Conservation (phyloP, 345 rosid genomes). For the Camelina sativa region DNA sequence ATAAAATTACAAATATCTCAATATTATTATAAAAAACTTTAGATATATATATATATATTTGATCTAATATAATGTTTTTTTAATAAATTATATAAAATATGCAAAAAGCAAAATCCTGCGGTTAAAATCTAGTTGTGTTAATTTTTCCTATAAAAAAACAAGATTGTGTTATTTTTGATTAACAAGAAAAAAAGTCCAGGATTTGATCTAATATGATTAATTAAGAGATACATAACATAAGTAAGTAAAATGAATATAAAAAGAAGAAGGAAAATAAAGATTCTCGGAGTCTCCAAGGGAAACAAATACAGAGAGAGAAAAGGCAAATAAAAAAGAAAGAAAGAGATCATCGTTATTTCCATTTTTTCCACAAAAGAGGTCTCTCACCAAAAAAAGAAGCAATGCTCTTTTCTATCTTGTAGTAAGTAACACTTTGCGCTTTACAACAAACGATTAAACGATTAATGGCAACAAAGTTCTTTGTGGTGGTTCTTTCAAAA, state of each 20-base stretch:
- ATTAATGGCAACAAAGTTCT: slow-evolving; percentile 36
- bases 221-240: background rate
- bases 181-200: background rate
- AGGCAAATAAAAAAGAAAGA: background rate
- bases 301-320: slow-evolving; percentile 15
- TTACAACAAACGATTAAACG: slow-evolving; percentile 32
- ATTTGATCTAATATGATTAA: slow-evolving; percentile 21
- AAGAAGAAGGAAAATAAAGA: background rate
- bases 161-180: background rate
- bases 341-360: slow-evolving; percentile 40
- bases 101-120: too few species aligned
- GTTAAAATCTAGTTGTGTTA: too few species aligned
- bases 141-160: too few species aligned
- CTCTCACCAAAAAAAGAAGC: slow-evolving; percentile 5
- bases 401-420: slow-evolving; percentile 6
- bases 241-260: background rate
- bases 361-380: slow-evolving; percentile 22
- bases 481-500: background rate
- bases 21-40: too few species aligned
- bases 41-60: too few species aligned
- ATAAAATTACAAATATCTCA: too few species aligned
- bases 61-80: too few species aligned
- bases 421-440: slow-evolving; percentile 22
- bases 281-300: slow-evolving; percentile 44
- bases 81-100: too few species aligned